These are phyloP conservation scores for Pleomassaria siparia DNA, from an alignment of 2,329 filamentous ascomycete genomes.

Conservation along the genomic window DNA sequence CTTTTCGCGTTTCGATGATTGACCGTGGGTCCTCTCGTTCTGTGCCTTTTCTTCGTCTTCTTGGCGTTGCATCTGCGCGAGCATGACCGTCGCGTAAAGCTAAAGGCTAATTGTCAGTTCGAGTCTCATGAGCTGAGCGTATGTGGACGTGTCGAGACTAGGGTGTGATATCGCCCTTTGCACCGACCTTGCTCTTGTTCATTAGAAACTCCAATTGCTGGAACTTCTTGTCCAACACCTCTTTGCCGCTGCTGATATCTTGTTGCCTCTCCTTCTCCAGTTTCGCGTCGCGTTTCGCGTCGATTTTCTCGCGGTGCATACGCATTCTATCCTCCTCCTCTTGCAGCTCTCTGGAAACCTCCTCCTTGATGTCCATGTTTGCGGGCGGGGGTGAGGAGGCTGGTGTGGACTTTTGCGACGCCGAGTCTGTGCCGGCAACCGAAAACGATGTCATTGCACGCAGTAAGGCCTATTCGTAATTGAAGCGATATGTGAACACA, in stretches of 20 bases:
- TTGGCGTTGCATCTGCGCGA: constrained; percentile 55
- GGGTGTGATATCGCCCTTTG: background rate
- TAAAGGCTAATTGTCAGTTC: constrained; percentile 17
- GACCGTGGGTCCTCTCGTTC: constrained; percentile 48
- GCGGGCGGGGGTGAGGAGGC: constrained; percentile 36
- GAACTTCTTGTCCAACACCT: constrained; percentile 53
- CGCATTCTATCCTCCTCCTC: constrained; percentile 51
- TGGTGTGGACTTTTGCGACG: constrained; percentile 32
- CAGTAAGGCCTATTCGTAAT: background rate
- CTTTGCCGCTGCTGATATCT: constrained; percentile 49
- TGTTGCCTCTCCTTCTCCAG: constrained; percentile 49
- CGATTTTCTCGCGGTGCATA: constrained; percentile 44
- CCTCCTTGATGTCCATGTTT: constrained; percentile 24
- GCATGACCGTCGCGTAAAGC: constrained; percentile 55
- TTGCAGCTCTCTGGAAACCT: constrained; percentile 45
- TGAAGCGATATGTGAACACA: background rate
- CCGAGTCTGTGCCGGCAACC: constrained; percentile 19
- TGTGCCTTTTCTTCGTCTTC: constrained; percentile 51
- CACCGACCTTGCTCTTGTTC: constrained; percentile 52
- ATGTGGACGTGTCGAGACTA: background rate
- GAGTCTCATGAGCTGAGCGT: background rate
- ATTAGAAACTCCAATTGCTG: constrained; percentile 55
- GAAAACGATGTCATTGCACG: constrained; percentile 29
- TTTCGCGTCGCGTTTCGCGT: constrained; percentile 48
- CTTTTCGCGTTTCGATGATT: constrained; percentile 49